Evolutionary conservation across 2,329 filamentous ascomycete species (phyloP).

Genomic region (Calcarisporium arbuscula): DNA sequence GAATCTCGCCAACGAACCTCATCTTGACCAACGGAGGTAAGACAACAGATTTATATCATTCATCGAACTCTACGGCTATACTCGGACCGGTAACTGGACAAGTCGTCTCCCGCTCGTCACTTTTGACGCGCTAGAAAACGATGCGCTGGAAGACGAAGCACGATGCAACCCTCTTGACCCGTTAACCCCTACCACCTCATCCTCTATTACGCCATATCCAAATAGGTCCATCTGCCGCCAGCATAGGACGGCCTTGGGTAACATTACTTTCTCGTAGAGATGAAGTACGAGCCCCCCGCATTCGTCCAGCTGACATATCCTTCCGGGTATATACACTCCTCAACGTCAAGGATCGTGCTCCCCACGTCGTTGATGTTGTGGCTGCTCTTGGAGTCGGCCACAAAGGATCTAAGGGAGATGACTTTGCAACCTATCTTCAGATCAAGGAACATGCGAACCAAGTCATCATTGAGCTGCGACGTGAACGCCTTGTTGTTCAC

Average conservation of each 20-base stretch:
- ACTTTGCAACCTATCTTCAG: conserved; percentile 86
- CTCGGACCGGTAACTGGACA: too few species aligned
- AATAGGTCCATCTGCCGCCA: conserved; percentile 18
- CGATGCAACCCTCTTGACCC: too few species aligned
- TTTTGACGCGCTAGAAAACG: not conserved
- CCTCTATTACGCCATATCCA: conserved; percentile 12
- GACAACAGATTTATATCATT: not conserved
- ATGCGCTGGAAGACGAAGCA: not conserved
- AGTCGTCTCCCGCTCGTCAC: too few species aligned
- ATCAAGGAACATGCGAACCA: conserved; percentile 88
- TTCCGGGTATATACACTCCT: conserved; percentile 54
- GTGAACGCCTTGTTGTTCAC: conserved; percentile 98
- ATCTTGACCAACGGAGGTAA: conserved; percentile 23
- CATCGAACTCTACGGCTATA: too few species aligned
- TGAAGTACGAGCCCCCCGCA: conserved; percentile 76
- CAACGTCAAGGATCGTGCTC: conserved; percentile 72
- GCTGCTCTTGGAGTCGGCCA: conserved; percentile 69
- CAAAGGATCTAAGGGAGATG: conserved; percentile 87
- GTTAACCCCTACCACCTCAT: conserved; percentile 11
- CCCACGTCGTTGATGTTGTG: conserved; percentile 74
- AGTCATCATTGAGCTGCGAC: conserved; percentile 73
- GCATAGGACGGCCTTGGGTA: conserved; percentile 23
- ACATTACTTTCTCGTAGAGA: conserved; percentile 75
- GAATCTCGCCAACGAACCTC: conserved; percentile 59
- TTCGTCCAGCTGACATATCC: conserved; percentile 90